phyloP scores from a whole-genome alignment of 495 filamentous ascomycete species.

The Amphirosellinia nigrospora region DNA sequence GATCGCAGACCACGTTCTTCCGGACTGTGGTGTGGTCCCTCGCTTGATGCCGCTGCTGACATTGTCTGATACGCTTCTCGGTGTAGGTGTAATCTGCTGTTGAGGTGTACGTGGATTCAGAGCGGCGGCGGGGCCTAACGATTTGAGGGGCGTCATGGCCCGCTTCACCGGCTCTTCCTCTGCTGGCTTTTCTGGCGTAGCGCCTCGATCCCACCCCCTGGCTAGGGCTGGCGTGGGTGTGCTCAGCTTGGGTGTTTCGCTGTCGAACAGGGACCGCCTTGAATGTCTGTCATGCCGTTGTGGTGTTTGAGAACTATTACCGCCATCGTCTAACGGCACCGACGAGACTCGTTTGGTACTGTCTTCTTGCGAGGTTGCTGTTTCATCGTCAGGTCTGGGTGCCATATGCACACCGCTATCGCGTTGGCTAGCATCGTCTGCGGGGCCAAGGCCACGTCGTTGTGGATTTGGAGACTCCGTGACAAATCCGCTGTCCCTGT shows the following conservation, averaged over 20 bases:
- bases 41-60: conserved; percentile 26
- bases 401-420: conserved; percentile 60
- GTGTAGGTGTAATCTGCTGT: conserved; percentile 33
- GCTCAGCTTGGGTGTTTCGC: conserved; percentile 33
- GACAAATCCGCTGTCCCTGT: conserved; percentile 57
- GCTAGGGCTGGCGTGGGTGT: conserved; percentile 34
- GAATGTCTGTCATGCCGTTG: conserved; percentile 30
- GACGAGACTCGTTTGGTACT: neutral
- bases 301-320: conserved; percentile 28
- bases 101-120: conserved; percentile 6
- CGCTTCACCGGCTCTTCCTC: conserved; percentile 31
- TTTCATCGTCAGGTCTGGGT: conserved; percentile 24
- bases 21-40: conserved; percentile 36
- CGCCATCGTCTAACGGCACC: conserved; percentile 20
- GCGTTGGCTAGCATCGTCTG: conserved; percentile 44
- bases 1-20: conserved; percentile 45
- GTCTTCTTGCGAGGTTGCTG: neutral
- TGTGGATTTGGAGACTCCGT: conserved; percentile 50
- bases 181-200: conserved; percentile 18
- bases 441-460: conserved; percentile 30
- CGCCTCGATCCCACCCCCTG: conserved; percentile 20
- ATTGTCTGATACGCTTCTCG: conserved; percentile 46
- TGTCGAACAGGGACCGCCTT: conserved; percentile 34
- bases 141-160: conserved; percentile 13
- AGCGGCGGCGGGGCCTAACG: neutral